Evolutionary conservation across 495 filamentous ascomycete genomes (phyloP), one percentile per base, ranked within the genome.

Genomic region (Penicillium argentinense): DNA sequence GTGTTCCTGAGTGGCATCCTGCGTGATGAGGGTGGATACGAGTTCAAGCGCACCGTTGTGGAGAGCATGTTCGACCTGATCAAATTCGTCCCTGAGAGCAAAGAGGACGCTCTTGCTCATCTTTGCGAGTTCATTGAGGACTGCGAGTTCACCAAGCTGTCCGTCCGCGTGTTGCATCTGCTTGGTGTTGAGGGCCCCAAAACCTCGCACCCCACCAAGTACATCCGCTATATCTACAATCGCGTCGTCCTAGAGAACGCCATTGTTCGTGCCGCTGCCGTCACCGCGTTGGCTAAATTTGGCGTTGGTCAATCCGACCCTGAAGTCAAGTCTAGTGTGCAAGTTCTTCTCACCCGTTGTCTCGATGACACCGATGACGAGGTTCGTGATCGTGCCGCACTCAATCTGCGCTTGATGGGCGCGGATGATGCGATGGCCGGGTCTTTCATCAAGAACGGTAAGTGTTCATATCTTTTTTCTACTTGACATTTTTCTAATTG

Each of bases 61-160:
- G 95, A 97, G 74, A 96, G 91, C 81, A 97, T 97, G 86, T 97
- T 97, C 57, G 93, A 99, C 64, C 76, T 99, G 32, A 99, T 99
- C 69, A 96, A 97, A 62, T 99, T 97, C 63, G 93, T 97, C 4
- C 93, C 95, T 3, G 93, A 96, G 29, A 95, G 89, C 56, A 95
- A 95, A 72, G 93, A 97, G 73, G 95, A 99, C 62, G 91, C 95
- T 16, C 82, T 99, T 26, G 89, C 91, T 11, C 93, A 97, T 63
- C 82, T 99, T 12, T 97, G 92, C 71, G 93, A 99, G 63, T 99
- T 99, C 67, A 97, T 99, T 53, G 93, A 99, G 67, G 93, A 99
- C 63, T 99, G 93, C 76, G 93, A 99, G 60, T 99, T 97, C 67
- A 97, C 93, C 13, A 99, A 99, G 71, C 79, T 99, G 42, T 92